Evolutionary conservation across 345 rosid genomes (phyloP).

Genomic region (Excoecaria cochinchinensis): DNA sequence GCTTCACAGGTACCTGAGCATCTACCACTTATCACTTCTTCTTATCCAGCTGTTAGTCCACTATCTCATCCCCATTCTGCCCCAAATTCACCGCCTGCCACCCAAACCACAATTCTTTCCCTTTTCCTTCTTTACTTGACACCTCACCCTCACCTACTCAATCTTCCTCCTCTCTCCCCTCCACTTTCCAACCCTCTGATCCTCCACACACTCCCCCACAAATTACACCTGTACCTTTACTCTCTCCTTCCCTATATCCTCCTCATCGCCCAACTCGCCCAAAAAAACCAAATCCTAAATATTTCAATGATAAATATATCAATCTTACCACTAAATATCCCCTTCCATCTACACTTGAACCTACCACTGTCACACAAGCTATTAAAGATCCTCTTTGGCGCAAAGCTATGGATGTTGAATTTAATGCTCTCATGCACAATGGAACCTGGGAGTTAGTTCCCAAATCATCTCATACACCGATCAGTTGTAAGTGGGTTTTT

Average conservation of each 20-base stretch:
- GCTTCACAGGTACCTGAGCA: background rate
- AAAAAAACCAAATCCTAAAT: background rate
- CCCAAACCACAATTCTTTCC: too few species aligned
- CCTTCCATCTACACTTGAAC: too few species aligned
- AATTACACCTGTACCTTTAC: background rate
- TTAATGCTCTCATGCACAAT: background rate
- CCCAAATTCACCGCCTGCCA: too few species aligned
- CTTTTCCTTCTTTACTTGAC: background rate
- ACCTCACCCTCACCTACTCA: too few species aligned
- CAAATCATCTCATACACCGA: background rate
- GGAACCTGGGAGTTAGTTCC: constrained; percentile 2
- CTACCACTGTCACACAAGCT: background rate
- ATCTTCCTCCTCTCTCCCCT: background rate
- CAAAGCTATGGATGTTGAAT: background rate
- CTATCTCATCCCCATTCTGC: background rate
- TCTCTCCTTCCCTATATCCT: background rate
- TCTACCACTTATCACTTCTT: too few species aligned
- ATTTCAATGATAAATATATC: background rate
- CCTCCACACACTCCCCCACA: too few species aligned
- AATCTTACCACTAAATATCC: too few species aligned
- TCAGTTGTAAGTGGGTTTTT: background rate
- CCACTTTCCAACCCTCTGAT: background rate
- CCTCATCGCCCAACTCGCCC: background rate
- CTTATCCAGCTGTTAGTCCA: background rate
- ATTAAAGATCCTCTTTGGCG: background rate